A percentile compares a stretch with the other conserved stretches of the same genome.
phyloP scores from a whole-genome alignment of 2,329 filamentous ascomycete species.

The Phoma sp. region DNA sequence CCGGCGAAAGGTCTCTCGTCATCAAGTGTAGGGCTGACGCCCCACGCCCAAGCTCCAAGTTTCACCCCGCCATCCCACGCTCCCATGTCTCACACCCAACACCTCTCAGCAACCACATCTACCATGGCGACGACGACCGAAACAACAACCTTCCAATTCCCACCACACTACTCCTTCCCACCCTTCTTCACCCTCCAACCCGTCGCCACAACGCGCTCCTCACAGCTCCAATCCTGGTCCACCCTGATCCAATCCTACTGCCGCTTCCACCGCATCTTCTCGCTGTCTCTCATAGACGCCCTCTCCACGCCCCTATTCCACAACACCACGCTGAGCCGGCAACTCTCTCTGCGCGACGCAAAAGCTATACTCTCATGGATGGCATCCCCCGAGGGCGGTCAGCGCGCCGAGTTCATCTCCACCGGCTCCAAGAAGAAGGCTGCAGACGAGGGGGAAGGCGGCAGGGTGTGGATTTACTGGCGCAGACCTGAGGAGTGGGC shows the following conservation, averaged over 20 bases:
- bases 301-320: conserved; percentile 63
- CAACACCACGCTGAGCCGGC: conserved; percentile 53
- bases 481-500: conserved; percentile 91
- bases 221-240: conserved; percentile 87
- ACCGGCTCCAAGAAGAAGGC: conserved; percentile 23
- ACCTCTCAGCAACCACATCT: neutral
- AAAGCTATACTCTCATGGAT: conserved; percentile 64
- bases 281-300: conserved; percentile 69
- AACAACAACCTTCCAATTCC: conserved; percentile 47
- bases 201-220: conserved; percentile 73
- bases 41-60: conserved; percentile 13
- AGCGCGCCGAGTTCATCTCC: conserved; percentile 69
- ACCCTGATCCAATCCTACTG: conserved; percentile 83
- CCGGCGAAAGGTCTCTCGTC: neutral
- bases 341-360: conserved; percentile 60
- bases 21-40: neutral
- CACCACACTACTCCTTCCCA: conserved; percentile 72
- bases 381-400: conserved; percentile 58
- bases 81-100: neutral
- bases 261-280: conserved; percentile 76
- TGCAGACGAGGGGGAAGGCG: conserved; percentile 42
- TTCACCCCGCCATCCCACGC: conserved; percentile 8
- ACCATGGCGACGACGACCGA: conserved; percentile 8
- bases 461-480: conserved; percentile 77
- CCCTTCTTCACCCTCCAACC: conserved; percentile 86